Percentiles rank a stretch among this genome's conserved stretches.
These are phyloP conservation scores for Leptodontidium sp. DNA, from an alignment of 2,329 filamentous ascomycete genomes.

Conservation along the genomic window DNA sequence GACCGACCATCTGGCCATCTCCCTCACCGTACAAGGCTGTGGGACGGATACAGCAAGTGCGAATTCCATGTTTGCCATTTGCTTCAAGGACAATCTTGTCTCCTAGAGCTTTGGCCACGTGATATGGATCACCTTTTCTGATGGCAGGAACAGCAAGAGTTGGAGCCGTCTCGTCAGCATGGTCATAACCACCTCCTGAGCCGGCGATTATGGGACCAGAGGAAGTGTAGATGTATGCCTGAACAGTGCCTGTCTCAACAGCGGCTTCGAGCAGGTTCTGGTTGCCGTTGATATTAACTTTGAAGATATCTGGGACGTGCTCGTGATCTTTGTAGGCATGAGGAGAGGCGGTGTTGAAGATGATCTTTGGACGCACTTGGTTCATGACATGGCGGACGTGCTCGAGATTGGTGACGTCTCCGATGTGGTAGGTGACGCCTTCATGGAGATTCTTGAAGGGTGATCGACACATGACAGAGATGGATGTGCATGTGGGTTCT, in stretches of 20 bases:
- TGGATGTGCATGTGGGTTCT: conserved; percentile 50
- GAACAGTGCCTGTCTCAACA: conserved; percentile 56
- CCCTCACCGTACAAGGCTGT: conserved; percentile 61
- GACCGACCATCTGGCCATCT: conserved; percentile 45
- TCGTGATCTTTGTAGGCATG: conserved; percentile 47
- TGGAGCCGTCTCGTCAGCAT: conserved; percentile 36
- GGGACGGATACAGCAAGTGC: conserved; percentile 59
- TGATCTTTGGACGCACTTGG: conserved; percentile 54
- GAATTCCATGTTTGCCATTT: conserved; percentile 50
- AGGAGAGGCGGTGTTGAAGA: conserved; percentile 59
- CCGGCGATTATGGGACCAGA: conserved; percentile 37
- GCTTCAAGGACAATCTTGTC: conserved; percentile 39
- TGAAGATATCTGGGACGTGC: conserved; percentile 39
- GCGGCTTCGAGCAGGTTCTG: conserved; percentile 56
- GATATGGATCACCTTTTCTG: conserved; percentile 38
- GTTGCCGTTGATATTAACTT: conserved; percentile 60
- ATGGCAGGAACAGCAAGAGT: conserved; percentile 34
- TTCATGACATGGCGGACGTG: conserved; percentile 52
- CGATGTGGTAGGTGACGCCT: conserved; percentile 56
- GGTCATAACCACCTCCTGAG: conserved; percentile 35
- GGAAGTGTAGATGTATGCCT: conserved; percentile 45
- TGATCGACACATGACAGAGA: conserved; percentile 56
- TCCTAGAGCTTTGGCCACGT: conserved; percentile 38
- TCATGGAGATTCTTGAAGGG: conserved; percentile 48
- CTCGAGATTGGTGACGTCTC: conserved; percentile 56